Evolutionary conservation across 78 protist species (phyloP).

Genomic region (Dictyostelium brefeldianum): DNA sequence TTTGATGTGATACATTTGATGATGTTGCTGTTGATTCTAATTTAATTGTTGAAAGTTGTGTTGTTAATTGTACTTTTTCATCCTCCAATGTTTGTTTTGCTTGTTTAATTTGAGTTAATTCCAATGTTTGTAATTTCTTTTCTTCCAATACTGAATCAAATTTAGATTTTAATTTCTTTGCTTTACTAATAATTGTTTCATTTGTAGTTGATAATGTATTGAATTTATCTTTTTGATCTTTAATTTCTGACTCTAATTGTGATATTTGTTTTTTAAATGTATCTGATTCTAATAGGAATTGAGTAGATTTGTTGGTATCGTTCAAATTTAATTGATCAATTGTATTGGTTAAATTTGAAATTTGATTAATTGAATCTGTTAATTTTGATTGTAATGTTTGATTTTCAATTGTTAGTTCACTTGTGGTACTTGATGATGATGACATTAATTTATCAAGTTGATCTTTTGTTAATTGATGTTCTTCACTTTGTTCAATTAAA

Average conservation of each 20-base stretch:
- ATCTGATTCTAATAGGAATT: not conserved
- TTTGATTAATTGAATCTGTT: not conserved
- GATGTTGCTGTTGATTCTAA: not conserved
- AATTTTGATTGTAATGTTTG: not conserved
- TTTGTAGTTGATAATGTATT: not conserved
- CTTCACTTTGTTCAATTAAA: conserved; percentile 11
- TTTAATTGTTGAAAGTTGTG: conserved; percentile 1
- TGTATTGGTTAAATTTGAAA: not conserved
- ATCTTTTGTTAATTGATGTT: not conserved
- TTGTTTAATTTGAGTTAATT: not conserved
- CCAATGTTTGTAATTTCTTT: not conserved
- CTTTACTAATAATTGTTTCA: not conserved
- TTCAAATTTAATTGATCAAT: not conserved
- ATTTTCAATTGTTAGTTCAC: not conserved
- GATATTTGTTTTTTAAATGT: not conserved
- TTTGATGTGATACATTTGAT: conserved; percentile 1
- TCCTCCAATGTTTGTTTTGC: conserved; percentile 35
- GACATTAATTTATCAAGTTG: not conserved
- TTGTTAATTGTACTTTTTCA: conserved; percentile 22
- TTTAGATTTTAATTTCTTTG: conserved; percentile 42
- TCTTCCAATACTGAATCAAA: not conserved
- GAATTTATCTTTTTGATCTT: conserved; percentile 15
- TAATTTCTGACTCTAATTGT: not conserved
- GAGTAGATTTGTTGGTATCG: not conserved
- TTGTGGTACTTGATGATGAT: too few species aligned